Percentiles rank a stretch among this genome's conserved stretches.
phyloP scores from a whole-genome alignment of 192 early-diverging fungal genomes.

The Entomortierella parvispora region DNA sequence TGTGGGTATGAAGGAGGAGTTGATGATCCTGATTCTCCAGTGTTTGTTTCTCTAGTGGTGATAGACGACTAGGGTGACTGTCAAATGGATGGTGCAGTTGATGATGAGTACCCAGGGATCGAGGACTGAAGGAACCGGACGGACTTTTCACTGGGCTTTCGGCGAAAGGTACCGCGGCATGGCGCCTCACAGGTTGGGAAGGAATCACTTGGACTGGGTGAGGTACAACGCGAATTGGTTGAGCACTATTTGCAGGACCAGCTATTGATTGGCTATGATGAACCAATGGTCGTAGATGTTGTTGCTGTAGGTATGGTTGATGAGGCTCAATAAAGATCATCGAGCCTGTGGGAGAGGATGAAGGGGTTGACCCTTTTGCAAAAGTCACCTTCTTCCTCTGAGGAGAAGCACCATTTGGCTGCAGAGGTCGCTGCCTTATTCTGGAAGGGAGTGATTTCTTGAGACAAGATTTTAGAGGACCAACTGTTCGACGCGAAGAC shows the following conservation, averaged over 20 bases:
- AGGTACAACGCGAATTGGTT: too few relatives aligned
- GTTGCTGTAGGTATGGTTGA: not conserved
- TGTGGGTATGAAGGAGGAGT: not conserved
- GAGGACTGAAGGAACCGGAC: not conserved
- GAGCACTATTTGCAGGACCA: too few relatives aligned
- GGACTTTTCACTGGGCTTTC: not conserved
- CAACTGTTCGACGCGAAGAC: not conserved
- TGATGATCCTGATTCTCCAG: conserved; percentile 16
- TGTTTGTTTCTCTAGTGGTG: conserved; percentile 30
- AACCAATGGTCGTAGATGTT: too few relatives aligned
- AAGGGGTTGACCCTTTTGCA: conserved; percentile 37
- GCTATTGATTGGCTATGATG: too few relatives aligned
- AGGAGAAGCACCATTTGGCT: not conserved
- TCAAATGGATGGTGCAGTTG: conserved; percentile 30
- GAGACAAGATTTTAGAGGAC: conserved; percentile 23
- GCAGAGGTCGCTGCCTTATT: not conserved
- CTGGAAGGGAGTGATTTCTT: conserved; percentile 2
- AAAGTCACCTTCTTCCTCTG: conserved; percentile 35
- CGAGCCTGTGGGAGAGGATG: conserved; percentile 24
- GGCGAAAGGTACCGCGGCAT: too few relatives aligned
- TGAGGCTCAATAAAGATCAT: conserved; percentile 8
- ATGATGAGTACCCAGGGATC: conserved; percentile 5
- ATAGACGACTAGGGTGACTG: conserved; percentile 33
- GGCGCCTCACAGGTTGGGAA: too few relatives aligned
- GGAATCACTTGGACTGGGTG: too few relatives aligned